Conservation (phyloP, 768 basidiomycete species). For the Sarcomyxa edulis region DNA sequence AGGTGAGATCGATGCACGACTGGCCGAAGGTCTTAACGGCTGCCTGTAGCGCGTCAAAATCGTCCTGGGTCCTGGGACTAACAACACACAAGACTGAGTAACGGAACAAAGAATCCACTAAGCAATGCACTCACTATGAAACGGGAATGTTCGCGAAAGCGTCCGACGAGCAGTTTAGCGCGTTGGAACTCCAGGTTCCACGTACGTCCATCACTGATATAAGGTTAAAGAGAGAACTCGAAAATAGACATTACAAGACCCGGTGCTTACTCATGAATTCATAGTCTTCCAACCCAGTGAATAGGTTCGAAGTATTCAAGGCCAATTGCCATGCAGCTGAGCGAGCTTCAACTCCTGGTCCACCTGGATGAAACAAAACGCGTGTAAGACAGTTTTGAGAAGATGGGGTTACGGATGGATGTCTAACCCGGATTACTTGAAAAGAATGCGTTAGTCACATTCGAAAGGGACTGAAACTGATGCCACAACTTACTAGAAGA, state of each 20-base stretch:
- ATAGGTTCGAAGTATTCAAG: slow-evolving; percentile 8
- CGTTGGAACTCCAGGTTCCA: slow-evolving; percentile 12
- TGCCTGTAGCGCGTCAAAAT: slow-evolving; percentile 9
- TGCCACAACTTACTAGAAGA: slow-evolving; percentile 11
- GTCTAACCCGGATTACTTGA: slow-evolving; percentile 12
- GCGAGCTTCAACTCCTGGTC: slow-evolving; percentile 10
- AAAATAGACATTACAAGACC: too few relatives aligned
- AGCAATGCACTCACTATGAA: slow-evolving; percentile 5
- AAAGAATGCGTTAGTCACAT: too few relatives aligned
- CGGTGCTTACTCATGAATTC: slow-evolving; percentile 12
- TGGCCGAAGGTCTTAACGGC: slow-evolving; percentile 7
- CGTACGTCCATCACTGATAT: slow-evolving; percentile 13
- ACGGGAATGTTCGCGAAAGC: slow-evolving; percentile 9
- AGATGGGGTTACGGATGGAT: too few relatives aligned
- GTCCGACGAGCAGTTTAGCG: slow-evolving; percentile 10
- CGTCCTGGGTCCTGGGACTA: slow-evolving; percentile 9
- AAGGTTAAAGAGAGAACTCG: too few relatives aligned
- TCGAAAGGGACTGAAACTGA: too few relatives aligned
- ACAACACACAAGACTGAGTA: too few relatives aligned
- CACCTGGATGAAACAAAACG: slow-evolving; percentile 6
- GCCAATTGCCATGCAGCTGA: slow-evolving; percentile 12
- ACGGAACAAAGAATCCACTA: too few relatives aligned
- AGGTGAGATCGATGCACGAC: slow-evolving; percentile 10
- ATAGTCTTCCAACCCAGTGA: slow-evolving; percentile 10
- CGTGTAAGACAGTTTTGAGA: too few relatives aligned